phyloP scores from a whole-genome alignment of 768 basidiomycete genomes.

The Hygrophoropsis aurantiaca region DNA sequence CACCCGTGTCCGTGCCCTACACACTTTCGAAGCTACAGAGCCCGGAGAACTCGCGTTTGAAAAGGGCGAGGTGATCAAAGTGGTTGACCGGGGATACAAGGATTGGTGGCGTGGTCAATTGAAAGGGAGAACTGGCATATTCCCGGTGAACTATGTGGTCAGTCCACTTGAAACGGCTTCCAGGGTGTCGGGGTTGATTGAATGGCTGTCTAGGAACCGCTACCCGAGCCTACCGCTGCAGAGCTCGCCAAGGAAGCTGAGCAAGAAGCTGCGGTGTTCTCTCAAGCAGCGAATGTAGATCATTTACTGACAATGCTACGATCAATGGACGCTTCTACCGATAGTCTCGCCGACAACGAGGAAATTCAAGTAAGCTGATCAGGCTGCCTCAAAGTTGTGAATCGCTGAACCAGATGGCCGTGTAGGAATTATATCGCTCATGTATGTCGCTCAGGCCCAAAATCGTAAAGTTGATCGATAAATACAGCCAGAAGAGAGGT shows the following conservation, averaged over 20 bases:
- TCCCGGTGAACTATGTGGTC: slow-evolving; percentile 96
- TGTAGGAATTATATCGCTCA: slow-evolving; percentile 84
- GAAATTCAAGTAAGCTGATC: slow-evolving; percentile 71
- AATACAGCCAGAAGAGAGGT: slow-evolving; percentile 93
- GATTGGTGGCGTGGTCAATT: slow-evolving; percentile 98
- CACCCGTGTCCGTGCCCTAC: slow-evolving; percentile 85
- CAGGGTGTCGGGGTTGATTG: slow-evolving; percentile 1
- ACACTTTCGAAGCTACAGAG: slow-evolving; percentile 85
- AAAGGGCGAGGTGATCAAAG: slow-evolving; percentile 91
- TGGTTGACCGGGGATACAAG: slow-evolving; percentile 89
- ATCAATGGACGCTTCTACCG: slow-evolving; percentile 68
- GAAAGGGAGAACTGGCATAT: slow-evolving; percentile 89
- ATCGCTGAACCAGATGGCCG: slow-evolving; percentile 4
- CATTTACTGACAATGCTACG: slow-evolving; percentile 73
- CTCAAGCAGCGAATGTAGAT: slow-evolving; percentile 84
- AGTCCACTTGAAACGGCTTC: slow-evolving; percentile 24
- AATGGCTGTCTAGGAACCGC: slow-evolving; percentile 56
- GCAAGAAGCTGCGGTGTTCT: slow-evolving; percentile 84
- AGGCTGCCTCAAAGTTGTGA: slow-evolving; percentile 1
- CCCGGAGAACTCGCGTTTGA: slow-evolving; percentile 90
- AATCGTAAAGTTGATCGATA: slow-evolving; percentile 95
- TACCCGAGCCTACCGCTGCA: slow-evolving; percentile 78
- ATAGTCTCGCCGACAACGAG: slow-evolving; percentile 87
- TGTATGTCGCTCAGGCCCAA: slow-evolving; percentile 90
- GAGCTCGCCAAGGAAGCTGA: slow-evolving; percentile 83